Base-by-base conservation (phyloP, 192 early-diverging fungal genomes). In the Backusella westeae region DNA sequence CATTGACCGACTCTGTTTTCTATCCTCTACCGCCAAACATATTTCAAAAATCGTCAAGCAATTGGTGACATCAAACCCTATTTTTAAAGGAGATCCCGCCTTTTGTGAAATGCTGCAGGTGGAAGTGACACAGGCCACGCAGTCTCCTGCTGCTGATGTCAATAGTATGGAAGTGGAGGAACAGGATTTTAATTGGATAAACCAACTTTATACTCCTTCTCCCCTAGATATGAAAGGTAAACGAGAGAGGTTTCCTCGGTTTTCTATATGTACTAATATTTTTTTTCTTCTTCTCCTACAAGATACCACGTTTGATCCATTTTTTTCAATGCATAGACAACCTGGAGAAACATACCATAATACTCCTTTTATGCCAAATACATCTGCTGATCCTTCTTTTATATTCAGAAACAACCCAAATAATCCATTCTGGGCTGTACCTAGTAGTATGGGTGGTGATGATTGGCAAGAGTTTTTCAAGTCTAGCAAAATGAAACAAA, bases 381-480 rank as follows among this genome's bases (percentile, higher is more conserved):
- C 1, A 6, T 38, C 67, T 10, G 41, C 3, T 34, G 68, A 26
- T 29, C 68, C 35, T 69, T 69, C 68, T 2, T 1, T 38, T 4
- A 23, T 41, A 1, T 69, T 69, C 9, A 36, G 36, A 38, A 69
- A 38, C 23, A 21, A 35, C 2, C 36, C 68, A 41, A 36, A 21
- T 69, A 69, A 69, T 23, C 68, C 68, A 21, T 69, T 69, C 21
- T 69, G 68, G 68, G 38, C 17, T n/a, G 38, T 69, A 4, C 68
- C 68, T 17, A 29, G 68, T 69, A 69, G 68, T 26, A 69, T 69
- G 68, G 38, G 21, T 41, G n/a, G 17, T 10, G 68, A 69, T 41
- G 68, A 69, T 38, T 69, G 68, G 68, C 68, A 69, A 41, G 35
- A 35, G 8, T 69, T 39, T 41, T n/a, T 69, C 19, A 10, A 23